A percentile compares a stretch with the other conserved stretches of the same genome.
Conservation (phyloP, 2,329 filamentous ascomycete species). For the Arthrinium phaeospermum region DNA sequence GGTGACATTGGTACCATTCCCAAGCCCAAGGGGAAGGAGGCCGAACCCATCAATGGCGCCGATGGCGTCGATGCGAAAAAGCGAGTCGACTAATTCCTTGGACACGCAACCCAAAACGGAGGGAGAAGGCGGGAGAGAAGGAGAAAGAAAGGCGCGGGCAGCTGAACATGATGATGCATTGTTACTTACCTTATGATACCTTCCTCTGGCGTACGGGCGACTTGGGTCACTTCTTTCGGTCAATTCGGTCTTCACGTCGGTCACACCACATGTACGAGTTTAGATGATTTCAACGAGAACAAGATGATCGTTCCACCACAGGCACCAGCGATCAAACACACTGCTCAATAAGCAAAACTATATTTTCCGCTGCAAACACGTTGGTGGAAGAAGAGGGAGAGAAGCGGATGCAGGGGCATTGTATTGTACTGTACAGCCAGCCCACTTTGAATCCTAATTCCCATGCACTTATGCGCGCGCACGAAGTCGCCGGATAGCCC, state of each 20-base stretch:
- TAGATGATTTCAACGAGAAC: constrained; percentile 28
- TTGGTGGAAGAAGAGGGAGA: not conserved
- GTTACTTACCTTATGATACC: constrained; percentile 29
- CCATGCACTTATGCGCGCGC: not conserved
- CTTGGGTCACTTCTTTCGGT: constrained; percentile 16
- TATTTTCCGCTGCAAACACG: not conserved
- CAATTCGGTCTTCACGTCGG: constrained; percentile 24
- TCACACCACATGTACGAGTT: constrained; percentile 30
- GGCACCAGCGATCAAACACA: constrained; percentile 21
- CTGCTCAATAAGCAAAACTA: not conserved
- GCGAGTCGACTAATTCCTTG: constrained; percentile 38
- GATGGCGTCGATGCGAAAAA: constrained; percentile 39
- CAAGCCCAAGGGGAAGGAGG: constrained; percentile 31
- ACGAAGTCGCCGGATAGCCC: not conserved
- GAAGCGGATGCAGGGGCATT: not conserved
- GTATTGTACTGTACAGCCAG: not conserved
- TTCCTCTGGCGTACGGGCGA: constrained; percentile 22
- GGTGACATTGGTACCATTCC: constrained; percentile 28
- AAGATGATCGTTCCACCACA: constrained; percentile 4
- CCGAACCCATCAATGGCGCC: constrained; percentile 33
- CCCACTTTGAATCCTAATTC: not conserved
- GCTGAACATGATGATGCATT: constrained; percentile 1
- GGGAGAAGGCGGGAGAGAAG: not conserved
- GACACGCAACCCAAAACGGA: no score
- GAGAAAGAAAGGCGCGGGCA: not conserved